A percentile compares a stretch with the other conserved stretches of the same genome.
Conservation (phyloP, 495 filamentous ascomycete genomes). For the Ascobolus immersus region DNA sequence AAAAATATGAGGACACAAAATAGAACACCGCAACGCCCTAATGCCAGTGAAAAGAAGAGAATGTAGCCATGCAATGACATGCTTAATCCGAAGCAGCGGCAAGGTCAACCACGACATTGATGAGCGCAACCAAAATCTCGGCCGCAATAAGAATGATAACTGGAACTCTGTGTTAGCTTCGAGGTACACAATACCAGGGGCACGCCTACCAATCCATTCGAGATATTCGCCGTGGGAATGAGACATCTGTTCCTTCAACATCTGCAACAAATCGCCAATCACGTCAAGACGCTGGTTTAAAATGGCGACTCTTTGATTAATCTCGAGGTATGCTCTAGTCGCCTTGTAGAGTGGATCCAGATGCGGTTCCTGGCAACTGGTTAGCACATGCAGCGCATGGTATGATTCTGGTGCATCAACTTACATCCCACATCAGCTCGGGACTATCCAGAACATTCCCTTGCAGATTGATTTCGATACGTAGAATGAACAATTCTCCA, state of each 20-base stretch:
- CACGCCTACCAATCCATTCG: constrained; percentile 68
- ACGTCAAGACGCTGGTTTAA: constrained; percentile 77
- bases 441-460: constrained; percentile 91
- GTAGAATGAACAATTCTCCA: constrained; percentile 84
- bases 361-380: constrained; percentile 68
- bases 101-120: constrained; percentile 89
- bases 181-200: neutral
- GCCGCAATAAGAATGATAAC: constrained; percentile 90
- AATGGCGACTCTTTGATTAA: constrained; percentile 82
- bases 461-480: constrained; percentile 94
- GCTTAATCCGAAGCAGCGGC: too few species aligned
- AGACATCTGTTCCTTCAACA: constrained; percentile 85
- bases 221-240: constrained; percentile 89
- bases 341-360: constrained; percentile 88
- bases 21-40: too few species aligned
- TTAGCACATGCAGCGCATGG: too few species aligned
- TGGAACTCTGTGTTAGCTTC: too few species aligned
- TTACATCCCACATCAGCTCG: constrained; percentile 74
- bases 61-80: too few species aligned
- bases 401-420: neutral
- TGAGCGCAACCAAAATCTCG: constrained; percentile 78
- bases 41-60: too few species aligned
- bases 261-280: constrained; percentile 78
- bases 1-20: too few species aligned
- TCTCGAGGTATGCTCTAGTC: constrained; percentile 83